A percentile compares a stretch with the other conserved stretches of the same genome.
Evolutionary conservation across 805 yeast species (phyloP).

Genomic region (Sungouiella blattae): DNA sequence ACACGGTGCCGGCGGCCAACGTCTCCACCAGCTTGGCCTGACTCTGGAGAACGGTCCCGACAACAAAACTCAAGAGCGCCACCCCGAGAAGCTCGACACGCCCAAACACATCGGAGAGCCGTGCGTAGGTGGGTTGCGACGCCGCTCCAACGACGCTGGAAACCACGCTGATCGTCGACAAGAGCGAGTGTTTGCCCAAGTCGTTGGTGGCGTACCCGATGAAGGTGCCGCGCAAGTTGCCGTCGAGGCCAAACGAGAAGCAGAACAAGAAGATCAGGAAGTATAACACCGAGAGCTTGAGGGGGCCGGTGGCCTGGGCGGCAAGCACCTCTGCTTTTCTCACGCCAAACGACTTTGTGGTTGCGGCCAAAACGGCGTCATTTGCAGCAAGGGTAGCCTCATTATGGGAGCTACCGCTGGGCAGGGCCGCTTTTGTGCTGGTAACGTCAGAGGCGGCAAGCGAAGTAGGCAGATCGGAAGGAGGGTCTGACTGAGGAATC

Average conservation of each 20-base stretch:
- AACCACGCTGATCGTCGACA: slow-evolving; percentile 58
- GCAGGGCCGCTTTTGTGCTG: too few species aligned
- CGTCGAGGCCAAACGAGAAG: slow-evolving; percentile 59
- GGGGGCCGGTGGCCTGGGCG: slow-evolving; percentile 28
- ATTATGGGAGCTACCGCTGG: too few species aligned
- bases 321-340: slow-evolving; percentile 53
- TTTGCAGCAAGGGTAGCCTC: too few species aligned
- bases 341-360: slow-evolving; percentile 46
- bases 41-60: slow-evolving; percentile 64
- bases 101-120: slow-evolving; percentile 64
- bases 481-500: too few species aligned
- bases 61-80: slow-evolving; percentile 51
- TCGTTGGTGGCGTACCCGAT: slow-evolving; percentile 55
- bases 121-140: slow-evolving; percentile 60
- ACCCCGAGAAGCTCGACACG: slow-evolving; percentile 50
- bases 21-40: slow-evolving; percentile 55
- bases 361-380: not conserved
- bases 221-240: slow-evolving; percentile 44
- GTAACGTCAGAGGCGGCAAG: too few species aligned
- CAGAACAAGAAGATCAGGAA: slow-evolving; percentile 51
- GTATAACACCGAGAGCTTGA: slow-evolving; percentile 41
- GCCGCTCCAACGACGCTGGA: slow-evolving; percentile 63
- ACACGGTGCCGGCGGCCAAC: slow-evolving; percentile 63
- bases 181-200: slow-evolving; percentile 50
- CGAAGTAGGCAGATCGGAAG: too few species aligned